These are phyloP conservation scores for Pseudotsuga menziesii DNA, from an alignment of 75 land plant genomes.

Conservation along the genomic window DNA sequence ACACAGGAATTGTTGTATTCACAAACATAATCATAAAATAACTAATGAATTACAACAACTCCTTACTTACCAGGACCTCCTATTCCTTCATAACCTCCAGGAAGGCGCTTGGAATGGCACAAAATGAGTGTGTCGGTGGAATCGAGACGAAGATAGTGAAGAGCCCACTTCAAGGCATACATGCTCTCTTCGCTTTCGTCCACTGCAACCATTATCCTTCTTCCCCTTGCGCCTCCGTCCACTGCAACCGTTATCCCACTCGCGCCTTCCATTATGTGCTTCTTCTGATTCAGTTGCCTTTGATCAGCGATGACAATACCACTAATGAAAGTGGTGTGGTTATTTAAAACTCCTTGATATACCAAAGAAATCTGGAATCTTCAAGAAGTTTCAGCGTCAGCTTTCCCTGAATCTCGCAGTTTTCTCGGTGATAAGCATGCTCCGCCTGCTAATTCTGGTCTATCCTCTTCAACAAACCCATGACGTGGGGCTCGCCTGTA, in stretches of 20 bases:
- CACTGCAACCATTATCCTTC: slow-evolving; percentile 41
- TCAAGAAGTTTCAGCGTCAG: not conserved
- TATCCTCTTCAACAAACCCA: too few relatives aligned
- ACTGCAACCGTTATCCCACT: not conserved
- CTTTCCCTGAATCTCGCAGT: not conserved
- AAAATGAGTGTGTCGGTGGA: slow-evolving; percentile 8
- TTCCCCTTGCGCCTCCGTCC: slow-evolving; percentile 7
- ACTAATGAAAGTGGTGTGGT: not conserved
- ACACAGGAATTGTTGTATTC: not conserved
- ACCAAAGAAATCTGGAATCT: slow-evolving; percentile 2
- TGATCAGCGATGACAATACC: not conserved
- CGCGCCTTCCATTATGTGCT: not conserved
- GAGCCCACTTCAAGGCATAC: slow-evolving; percentile 48
- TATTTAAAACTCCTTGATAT: not conserved
- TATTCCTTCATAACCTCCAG: slow-evolving; percentile 13
- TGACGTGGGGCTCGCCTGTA: too few relatives aligned
- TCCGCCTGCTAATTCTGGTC: too few relatives aligned
- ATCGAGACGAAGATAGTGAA: slow-evolving; percentile 16
- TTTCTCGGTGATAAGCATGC: too few relatives aligned
- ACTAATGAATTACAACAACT: not conserved
- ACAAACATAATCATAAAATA: not conserved
- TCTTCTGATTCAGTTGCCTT: not conserved
- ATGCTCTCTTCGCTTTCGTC: slow-evolving; percentile 58
- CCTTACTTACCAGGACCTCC: slow-evolving; percentile 12
- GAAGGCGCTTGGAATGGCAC: slow-evolving; percentile 20